phyloP scores from a whole-genome alignment of 2,329 filamentous ascomycete genomes.

The Biscogniauxia marginata region DNA sequence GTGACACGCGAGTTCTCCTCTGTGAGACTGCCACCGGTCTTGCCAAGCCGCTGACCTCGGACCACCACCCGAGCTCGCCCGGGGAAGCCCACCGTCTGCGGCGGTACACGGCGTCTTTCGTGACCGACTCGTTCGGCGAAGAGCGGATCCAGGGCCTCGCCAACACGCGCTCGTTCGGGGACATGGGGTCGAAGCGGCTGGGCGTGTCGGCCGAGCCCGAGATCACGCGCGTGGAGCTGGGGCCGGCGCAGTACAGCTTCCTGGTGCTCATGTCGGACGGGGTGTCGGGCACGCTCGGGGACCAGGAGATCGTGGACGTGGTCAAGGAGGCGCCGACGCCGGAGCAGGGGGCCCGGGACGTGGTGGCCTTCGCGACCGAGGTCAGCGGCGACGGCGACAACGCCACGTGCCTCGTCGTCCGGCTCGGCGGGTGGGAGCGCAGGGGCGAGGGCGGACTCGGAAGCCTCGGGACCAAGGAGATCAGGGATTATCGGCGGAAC shows the following conservation, averaged over 20 bases:
- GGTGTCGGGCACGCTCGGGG: conserved; percentile 77
- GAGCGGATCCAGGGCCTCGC: conserved; percentile 91
- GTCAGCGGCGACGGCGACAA: conserved; percentile 68
- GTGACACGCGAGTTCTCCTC: conserved; percentile 86
- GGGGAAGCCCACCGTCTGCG: conserved; percentile 79
- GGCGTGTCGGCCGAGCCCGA: conserved; percentile 95
- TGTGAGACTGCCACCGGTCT: conserved; percentile 82
- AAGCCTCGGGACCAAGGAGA: conserved; percentile 87
- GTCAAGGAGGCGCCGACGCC: conserved; percentile 92
- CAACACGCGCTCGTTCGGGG: conserved; percentile 91
- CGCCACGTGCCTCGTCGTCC: conserved; percentile 65
- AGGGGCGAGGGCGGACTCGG: conserved; percentile 82
- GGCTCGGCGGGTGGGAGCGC: conserved; percentile 68
- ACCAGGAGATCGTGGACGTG: conserved; percentile 95
- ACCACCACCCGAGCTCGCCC: conserved; percentile 90
- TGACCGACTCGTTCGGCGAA: conserved; percentile 95
- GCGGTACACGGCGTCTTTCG: conserved; percentile 79
- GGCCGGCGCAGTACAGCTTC: conserved; percentile 84
- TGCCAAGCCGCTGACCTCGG: conserved; percentile 78
- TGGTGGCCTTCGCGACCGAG: conserved; percentile 88
- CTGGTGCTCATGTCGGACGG: conserved; percentile 87
- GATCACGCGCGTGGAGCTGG: conserved; percentile 74
- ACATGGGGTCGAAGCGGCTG: conserved; percentile 86
- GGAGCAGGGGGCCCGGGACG: conserved; percentile 74
- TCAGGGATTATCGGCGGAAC: conserved; percentile 75